A percentile compares a stretch with the other conserved stretches of the same genome.
Conservation (phyloP, 306 rosid species). For the Cucumis sativus region DNA sequence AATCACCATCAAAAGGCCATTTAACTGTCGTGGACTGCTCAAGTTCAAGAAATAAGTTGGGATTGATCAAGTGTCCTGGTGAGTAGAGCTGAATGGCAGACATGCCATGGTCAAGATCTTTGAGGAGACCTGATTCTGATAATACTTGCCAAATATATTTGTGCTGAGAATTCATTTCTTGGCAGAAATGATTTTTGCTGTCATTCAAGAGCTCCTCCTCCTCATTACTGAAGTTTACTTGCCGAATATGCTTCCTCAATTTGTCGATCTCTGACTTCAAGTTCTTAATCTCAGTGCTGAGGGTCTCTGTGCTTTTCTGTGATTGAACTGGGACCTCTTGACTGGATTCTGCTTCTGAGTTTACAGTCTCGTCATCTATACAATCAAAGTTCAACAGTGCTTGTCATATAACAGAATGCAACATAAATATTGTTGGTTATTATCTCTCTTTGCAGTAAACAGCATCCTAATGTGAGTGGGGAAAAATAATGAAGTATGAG, state of each 20-base stretch:
- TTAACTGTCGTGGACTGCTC: slow-evolving; percentile 34
- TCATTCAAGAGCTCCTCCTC: slow-evolving; percentile 23
- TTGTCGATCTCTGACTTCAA: slow-evolving; percentile 24
- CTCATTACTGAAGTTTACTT: slow-evolving; percentile 19
- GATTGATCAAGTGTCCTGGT: slow-evolving; percentile 30
- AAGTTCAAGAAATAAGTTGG: slow-evolving; percentile 46
- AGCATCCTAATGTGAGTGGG: not conserved
- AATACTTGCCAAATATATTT: slow-evolving; percentile 57
- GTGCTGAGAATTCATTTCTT: slow-evolving; percentile 45
- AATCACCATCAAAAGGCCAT: slow-evolving; percentile 13
- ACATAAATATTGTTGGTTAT: not conserved
- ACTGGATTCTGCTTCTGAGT: slow-evolving; percentile 26
- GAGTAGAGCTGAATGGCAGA: slow-evolving; percentile 25
- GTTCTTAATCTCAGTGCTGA: slow-evolving; percentile 24
- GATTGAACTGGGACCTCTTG: slow-evolving; percentile 20
- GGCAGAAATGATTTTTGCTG: slow-evolving; percentile 7
- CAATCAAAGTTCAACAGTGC: slow-evolving; percentile 19
- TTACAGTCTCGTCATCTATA: slow-evolving; percentile 35
- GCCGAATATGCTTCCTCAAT: slow-evolving; percentile 31
- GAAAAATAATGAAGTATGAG: slow-evolving; percentile 7
- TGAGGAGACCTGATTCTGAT: slow-evolving; percentile 46
- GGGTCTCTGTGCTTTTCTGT: slow-evolving; percentile 18
- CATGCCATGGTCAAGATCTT: slow-evolving; percentile 28
- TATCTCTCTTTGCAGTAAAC: not conserved
- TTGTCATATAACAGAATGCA: not conserved